Conservation (phyloP, 345 rosid genomes). For the Pugionium cornutum region DNA sequence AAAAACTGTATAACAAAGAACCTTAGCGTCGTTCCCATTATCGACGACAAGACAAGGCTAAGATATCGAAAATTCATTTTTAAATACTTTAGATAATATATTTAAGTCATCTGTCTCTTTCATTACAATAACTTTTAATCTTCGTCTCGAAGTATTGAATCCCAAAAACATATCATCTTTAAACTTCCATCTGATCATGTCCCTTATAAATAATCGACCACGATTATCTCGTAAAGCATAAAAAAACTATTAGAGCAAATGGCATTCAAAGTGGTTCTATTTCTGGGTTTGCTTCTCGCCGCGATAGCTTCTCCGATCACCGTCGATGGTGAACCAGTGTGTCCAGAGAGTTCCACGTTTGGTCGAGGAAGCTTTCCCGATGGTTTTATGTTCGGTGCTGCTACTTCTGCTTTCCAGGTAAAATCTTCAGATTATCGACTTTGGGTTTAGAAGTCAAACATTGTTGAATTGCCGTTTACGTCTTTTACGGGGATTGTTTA, state of each 20-base stretch:
- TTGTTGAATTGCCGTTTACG: conserved; percentile 17
- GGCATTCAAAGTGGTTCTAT: conserved; percentile 30
- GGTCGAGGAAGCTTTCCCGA: conserved; percentile 41
- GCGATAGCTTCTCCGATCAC: conserved; percentile 22
- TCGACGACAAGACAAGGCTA: conserved; percentile 23
- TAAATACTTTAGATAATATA: background rate
- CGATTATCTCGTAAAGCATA: conserved; percentile 4
- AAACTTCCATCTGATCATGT: background rate
- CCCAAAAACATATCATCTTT: background rate
- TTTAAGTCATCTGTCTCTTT: background rate
- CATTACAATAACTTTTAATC: conserved; percentile 28
- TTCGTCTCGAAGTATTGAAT: conserved; percentile 41
- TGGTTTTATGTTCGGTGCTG: conserved; percentile 46
- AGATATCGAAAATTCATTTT: conserved; percentile 1
- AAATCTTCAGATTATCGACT: background rate
- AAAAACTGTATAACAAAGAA: background rate
- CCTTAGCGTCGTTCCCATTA: conserved; percentile 1
- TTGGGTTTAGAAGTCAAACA: conserved; percentile 2
- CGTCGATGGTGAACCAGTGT: conserved; percentile 23
- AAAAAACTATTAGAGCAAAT: background rate
- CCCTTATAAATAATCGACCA: conserved; percentile 35
- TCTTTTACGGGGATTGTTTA: conserved; percentile 3
- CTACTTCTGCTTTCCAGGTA: conserved; percentile 45
- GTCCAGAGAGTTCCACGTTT: conserved; percentile 31
- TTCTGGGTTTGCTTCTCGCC: conserved; percentile 33